These are phyloP conservation scores for Coemansia sp. DNA, from an alignment of 192 early-diverging fungal genomes.

Conservation along the genomic window DNA sequence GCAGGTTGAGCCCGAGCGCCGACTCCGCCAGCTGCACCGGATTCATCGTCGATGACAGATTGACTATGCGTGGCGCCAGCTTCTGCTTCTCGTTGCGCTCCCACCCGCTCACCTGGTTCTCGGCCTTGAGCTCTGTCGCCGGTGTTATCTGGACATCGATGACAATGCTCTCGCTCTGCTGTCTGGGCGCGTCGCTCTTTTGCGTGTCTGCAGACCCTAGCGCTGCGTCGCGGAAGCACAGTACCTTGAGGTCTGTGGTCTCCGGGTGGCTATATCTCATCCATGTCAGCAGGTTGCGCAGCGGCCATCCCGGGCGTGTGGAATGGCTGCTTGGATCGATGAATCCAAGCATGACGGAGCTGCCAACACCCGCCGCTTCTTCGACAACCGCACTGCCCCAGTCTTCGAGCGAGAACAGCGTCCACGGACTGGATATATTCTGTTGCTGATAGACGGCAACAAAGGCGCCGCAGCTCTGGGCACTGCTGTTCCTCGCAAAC, in stretches of 20 bases:
- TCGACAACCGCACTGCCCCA: constrained; percentile 26
- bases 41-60: constrained; percentile 89
- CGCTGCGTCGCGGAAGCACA: constrained; percentile 45
- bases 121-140: constrained; percentile 6
- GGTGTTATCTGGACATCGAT: constrained; percentile 33
- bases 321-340: constrained; percentile 82
- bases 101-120: constrained; percentile 75
- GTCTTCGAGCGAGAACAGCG: constrained; percentile 19
- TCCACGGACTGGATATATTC: constrained; percentile 6
- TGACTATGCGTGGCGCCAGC: constrained; percentile 77
- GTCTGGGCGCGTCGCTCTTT: constrained; percentile 5
- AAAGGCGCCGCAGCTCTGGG: constrained; percentile 24
- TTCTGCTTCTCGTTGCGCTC: constrained; percentile 80
- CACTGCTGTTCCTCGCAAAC: constrained; percentile 11
- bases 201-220: not conserved
- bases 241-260: constrained; percentile 10
- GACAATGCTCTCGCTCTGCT: constrained; percentile 38
- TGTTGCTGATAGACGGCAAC: constrained; percentile 17
- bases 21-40: constrained; percentile 80
- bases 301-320: constrained; percentile 84
- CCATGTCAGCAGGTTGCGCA: constrained; percentile 82
- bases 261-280: constrained; percentile 31
- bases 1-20: constrained; percentile 91
- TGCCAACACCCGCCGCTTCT: not conserved
- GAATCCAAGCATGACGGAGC: constrained; percentile 66